These are phyloP conservation scores for Paramecium tetraurelia DNA, from an alignment of 73 alveolate species.

Conservation along the genomic window DNA sequence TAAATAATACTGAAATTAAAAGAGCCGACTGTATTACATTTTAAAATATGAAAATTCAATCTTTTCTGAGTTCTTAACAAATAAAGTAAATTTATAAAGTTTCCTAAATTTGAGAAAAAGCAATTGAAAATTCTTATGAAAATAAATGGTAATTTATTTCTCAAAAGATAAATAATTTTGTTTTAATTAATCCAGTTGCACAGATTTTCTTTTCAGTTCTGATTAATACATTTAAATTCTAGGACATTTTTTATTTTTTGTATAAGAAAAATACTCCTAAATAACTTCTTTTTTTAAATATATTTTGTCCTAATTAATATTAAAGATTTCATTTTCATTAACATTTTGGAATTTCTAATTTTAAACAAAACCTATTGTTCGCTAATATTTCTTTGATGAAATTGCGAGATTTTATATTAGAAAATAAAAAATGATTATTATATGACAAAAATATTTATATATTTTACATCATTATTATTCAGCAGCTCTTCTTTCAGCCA, in stretches of 20 bases:
- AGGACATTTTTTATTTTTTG: too few species aligned
- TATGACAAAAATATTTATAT: neutral
- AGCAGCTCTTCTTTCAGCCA: conserved; percentile 43
- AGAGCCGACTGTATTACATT: neutral
- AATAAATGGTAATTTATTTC: too few species aligned
- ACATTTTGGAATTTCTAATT: too few species aligned
- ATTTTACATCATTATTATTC: conserved; percentile 14
- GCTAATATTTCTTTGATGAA: neutral
- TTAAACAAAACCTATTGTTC: neutral
- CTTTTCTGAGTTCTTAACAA: neutral
- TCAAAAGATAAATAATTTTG: too few species aligned
- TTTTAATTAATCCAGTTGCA: too few species aligned
- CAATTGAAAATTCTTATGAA: neutral
- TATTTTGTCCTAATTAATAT: too few species aligned
- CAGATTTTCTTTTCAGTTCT: too few species aligned
- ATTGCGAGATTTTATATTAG: neutral
- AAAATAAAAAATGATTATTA: neutral
- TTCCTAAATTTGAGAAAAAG: neutral
- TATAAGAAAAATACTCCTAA: too few species aligned
- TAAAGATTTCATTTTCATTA: neutral
- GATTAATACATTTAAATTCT: too few species aligned
- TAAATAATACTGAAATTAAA: neutral
- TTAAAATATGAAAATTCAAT: neutral
- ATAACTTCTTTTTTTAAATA: neutral
- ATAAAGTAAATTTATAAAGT: neutral